Conservation (phyloP, 208 protist species). For the Leishmania tropica region DNA sequence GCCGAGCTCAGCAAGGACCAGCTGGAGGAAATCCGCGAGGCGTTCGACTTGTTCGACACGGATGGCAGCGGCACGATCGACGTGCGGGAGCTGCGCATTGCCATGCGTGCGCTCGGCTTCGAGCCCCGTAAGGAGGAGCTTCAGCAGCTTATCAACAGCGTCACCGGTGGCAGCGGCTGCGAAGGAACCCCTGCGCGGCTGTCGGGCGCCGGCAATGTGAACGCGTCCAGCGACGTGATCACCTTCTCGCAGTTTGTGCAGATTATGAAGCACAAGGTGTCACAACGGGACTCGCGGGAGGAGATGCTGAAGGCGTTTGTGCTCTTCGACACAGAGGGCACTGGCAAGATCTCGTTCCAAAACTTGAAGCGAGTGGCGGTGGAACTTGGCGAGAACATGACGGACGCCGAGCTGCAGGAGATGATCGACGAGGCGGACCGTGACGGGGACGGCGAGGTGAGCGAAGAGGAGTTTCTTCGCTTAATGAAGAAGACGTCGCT, state of each 20-base stretch:
- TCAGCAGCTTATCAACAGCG: slow-evolving; percentile 72
- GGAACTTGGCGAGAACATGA: slow-evolving; percentile 96
- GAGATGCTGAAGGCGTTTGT: slow-evolving; percentile 97
- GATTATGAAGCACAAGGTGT: slow-evolving; percentile 91
- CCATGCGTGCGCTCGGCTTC: slow-evolving; percentile 95
- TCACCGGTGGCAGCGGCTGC: slow-evolving; percentile 4
- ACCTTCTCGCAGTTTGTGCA: slow-evolving; percentile 87
- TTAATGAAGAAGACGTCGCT: slow-evolving; percentile 96
- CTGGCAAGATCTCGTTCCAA: slow-evolving; percentile 95
- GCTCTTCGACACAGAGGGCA: slow-evolving; percentile 96
- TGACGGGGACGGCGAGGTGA: slow-evolving; percentile 96
- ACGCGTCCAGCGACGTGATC: slow-evolving; percentile 43
- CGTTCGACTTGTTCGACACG: slow-evolving; percentile 97
- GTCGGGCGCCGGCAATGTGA: neutral
- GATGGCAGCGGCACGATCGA: slow-evolving; percentile 95
- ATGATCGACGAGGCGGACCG: slow-evolving; percentile 98
- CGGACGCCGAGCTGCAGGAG: slow-evolving; percentile 97
- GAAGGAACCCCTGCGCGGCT: neutral
- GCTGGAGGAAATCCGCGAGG: slow-evolving; percentile 94
- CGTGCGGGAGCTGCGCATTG: slow-evolving; percentile 92
- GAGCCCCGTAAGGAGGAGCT: slow-evolving; percentile 95
- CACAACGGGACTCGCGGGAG: slow-evolving; percentile 89
- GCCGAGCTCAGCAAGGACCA: slow-evolving; percentile 83
- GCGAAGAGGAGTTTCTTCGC: slow-evolving; percentile 95
- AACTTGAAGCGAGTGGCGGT: slow-evolving; percentile 97